Evolutionary conservation across 2,329 filamentous ascomycete genomes (phyloP).

Genomic region (Phyllosticta paracitricarpa): DNA sequence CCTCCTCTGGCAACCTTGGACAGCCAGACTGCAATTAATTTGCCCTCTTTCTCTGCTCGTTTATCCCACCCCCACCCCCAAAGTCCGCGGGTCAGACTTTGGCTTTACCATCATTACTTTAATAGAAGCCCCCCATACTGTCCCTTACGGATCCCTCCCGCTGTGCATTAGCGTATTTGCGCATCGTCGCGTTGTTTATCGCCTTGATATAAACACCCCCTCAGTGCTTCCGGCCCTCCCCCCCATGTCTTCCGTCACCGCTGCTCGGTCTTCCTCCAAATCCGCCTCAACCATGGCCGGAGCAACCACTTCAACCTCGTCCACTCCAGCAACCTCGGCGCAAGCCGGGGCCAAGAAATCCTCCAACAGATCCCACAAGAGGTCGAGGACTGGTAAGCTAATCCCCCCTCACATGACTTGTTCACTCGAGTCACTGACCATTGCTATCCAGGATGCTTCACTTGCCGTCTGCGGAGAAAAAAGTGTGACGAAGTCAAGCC

Average conservation of each 20-base stretch:
- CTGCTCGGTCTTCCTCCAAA: conserved; percentile 29
- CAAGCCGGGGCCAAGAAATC: conserved; percentile 31
- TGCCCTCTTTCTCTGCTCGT: conserved; percentile 23
- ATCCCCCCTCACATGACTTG: neutral
- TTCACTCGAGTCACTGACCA: neutral
- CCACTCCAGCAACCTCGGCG: neutral
- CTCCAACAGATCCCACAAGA: conserved; percentile 80
- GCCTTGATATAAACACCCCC: conserved; percentile 29
- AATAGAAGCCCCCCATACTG: conserved; percentile 31
- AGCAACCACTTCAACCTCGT: conserved; percentile 43
- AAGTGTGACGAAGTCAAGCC: conserved; percentile 61
- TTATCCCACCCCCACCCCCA: conserved; percentile 22
- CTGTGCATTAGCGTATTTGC: conserved; percentile 31
- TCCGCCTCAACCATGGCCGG: conserved; percentile 40
- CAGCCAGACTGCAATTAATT: conserved; percentile 36
- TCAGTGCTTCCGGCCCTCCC: conserved; percentile 30
- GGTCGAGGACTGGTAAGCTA: conserved; percentile 77
- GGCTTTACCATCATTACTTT: conserved; percentile 33
- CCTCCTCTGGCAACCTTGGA: conserved; percentile 23
- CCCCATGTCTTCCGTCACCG: conserved; percentile 27
- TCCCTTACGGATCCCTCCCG: conserved; percentile 33
- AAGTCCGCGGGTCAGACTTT: conserved; percentile 41
- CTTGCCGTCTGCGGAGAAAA: conserved; percentile 57
- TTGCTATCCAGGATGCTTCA: conserved; percentile 49
- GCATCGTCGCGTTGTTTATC: conserved; percentile 26